Evolutionary conservation across 2,329 filamentous ascomycete genomes (phyloP).

Genomic region (Alternaria infectoria): DNA sequence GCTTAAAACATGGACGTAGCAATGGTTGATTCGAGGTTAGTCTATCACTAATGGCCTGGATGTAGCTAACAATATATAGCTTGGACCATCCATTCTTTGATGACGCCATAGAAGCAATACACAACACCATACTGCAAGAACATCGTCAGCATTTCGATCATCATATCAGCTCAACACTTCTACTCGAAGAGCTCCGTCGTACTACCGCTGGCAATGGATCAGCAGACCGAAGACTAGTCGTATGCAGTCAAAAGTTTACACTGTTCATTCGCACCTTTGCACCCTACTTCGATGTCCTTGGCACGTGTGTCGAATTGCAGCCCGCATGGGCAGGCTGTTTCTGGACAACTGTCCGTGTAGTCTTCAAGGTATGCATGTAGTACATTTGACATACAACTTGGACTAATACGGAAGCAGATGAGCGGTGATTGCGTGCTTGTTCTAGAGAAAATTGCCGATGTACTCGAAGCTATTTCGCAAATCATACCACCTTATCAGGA

Average conservation of each 20-base stretch:
- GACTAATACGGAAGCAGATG: conserved; percentile 17
- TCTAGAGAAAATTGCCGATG: conserved; percentile 31
- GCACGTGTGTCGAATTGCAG: conserved; percentile 20
- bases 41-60: neutral
- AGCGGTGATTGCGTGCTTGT: conserved; percentile 28
- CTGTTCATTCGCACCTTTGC: conserved; percentile 29
- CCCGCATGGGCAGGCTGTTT: conserved; percentile 31
- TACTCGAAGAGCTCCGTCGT: conserved; percentile 27
- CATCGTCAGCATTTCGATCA: conserved; percentile 21
- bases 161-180: conserved; percentile 15
- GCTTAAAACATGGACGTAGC: conserved; percentile 26
- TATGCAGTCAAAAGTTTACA: conserved; percentile 27
- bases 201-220: conserved; percentile 13
- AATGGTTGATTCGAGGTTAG: conserved; percentile 34
- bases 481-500: conserved; percentile 32
- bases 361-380: conserved; percentile 30
- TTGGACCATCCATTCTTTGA: conserved; percentile 25
- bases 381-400: neutral
- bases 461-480: conserved; percentile 32
- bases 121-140: conserved; percentile 24
- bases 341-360: conserved; percentile 29
- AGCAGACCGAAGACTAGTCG: conserved; percentile 14
- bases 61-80: conserved; percentile 22
- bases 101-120: conserved; percentile 25
- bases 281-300: conserved; percentile 36